Base-by-base conservation (phyloP, 2,329 filamentous ascomycete genomes). In the Colletotrichum chlorophyti region DNA sequence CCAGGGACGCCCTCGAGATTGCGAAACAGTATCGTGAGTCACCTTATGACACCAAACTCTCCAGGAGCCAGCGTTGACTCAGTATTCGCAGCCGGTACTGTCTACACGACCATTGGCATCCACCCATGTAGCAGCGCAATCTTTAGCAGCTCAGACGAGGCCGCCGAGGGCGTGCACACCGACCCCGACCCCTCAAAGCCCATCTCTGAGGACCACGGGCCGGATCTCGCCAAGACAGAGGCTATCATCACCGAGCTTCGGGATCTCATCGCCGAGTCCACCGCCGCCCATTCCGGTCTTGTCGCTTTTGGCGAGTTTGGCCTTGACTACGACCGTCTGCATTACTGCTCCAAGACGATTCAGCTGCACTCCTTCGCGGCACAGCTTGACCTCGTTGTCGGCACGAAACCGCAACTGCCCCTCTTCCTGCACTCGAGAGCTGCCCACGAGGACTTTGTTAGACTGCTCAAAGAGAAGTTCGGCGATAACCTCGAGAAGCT, bases 281-380 rank as follows among this genome's bases (percentile, higher is more conserved):
- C 85, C 15, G 63, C 73, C 3, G 71, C 74, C 6, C 65, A 71
- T 74, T 63, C 24, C 59, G 72, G 84, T 0, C 81, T 91, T 35
- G 88, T 91, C 1, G 94, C 95, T 6, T 93, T 97, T 71, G 95
- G 95, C 45, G 95, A 99, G 74, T 92, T 99, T 62, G 95, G 95
- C 2, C 88, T 99, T 4, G 95, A 99, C 76, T 99, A 98, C 70
- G 95, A 99, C 76, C 87, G 95, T 2, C 78, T 99, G 31, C 90
- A 91, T 67, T 88, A 93, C 67, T 93, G 91, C 68, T 85, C 88
- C 34, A 91, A 88, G 68, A 87, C 88, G 21, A 84, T 89, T 14
- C 95, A 99, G 73, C 79, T 93, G 26, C 89, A 92, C 69, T 93
- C 91, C 60, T 99, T 99, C 71, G 86, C 88, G 37, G 83, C 84